Percentiles rank a stretch among this genome's conserved stretches.
Conservation (phyloP, 345 rosid species). For the Microthlaspi erraticum region DNA sequence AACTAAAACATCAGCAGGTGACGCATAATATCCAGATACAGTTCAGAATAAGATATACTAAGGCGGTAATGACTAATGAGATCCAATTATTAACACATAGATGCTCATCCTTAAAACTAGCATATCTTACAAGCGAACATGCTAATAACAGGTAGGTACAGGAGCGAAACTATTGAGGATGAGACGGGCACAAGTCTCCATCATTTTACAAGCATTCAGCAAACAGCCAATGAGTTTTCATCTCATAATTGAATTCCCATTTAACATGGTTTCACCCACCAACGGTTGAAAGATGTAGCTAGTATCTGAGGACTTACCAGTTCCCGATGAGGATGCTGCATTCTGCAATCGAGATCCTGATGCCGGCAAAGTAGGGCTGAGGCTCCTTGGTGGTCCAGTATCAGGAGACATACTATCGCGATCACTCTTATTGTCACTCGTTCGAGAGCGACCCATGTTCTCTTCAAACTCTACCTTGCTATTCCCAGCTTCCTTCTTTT, state of each 20-base stretch:
- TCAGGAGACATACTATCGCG: slow-evolving; percentile 56
- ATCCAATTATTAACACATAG: slow-evolving; percentile 15
- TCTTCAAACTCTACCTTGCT: slow-evolving; percentile 55
- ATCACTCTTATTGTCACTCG: slow-evolving; percentile 50
- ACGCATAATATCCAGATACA: slow-evolving; percentile 5
- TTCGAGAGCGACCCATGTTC: slow-evolving; percentile 40
- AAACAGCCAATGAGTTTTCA: slow-evolving; percentile 9
- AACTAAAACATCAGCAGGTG: slow-evolving; percentile 12
- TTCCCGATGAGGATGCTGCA: slow-evolving; percentile 69
- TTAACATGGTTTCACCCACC: slow-evolving; percentile 1
- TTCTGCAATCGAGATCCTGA: slow-evolving; percentile 60
- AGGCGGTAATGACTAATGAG: slow-evolving; percentile 11
- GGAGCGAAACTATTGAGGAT: neutral
- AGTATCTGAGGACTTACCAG: slow-evolving; percentile 46
- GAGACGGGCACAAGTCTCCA: slow-evolving; percentile 9
- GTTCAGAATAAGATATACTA: neutral
- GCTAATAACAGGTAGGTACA: slow-evolving; percentile 18
- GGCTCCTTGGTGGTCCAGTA: slow-evolving; percentile 58
- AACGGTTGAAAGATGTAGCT: slow-evolving; percentile 22
- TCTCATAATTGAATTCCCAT: slow-evolving; percentile 1
- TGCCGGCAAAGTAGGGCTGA: slow-evolving; percentile 62
- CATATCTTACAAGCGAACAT: slow-evolving; percentile 16
- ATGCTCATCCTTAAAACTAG: slow-evolving; percentile 4
- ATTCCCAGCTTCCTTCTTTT: slow-evolving; percentile 63
- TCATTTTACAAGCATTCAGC: slow-evolving; percentile 20